Evolutionary conservation across 371 early-diverging fungal genomes (phyloP), one percentile per base, ranked within the genome.

Genomic region (Capillidium heterosporum): DNA sequence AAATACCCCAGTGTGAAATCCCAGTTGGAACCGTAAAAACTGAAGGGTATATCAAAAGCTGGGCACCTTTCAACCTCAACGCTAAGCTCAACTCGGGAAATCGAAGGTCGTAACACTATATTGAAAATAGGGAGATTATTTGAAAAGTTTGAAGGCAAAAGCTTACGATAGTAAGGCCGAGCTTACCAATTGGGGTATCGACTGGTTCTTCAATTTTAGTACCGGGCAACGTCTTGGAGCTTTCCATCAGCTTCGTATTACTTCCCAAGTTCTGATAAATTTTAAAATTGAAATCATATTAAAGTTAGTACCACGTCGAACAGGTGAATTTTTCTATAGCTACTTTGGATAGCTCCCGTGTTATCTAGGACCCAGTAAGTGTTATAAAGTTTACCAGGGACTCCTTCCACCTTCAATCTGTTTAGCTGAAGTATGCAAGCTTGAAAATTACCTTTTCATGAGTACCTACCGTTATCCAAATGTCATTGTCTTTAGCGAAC

Each of bases 11-110:
- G 64, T 90, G 91, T 21, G 89, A 85, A 54, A 71, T 68, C 1
- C 91, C 91, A 1, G 91, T 91, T 48, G 73, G 71, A 50, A 82
- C 59, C 0, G 91, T 89, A 61, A 91, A 91, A 0, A 87, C 91
- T n/a, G 85, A 82, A 19, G 91, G 89, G 60, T 73, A 91, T 13
- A 85, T 75, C 24, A 91, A 60, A 17, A 86, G 67, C 46, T 89
- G 75, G 3, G 87, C 84, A 0, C 86, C 85, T 19, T 66, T 65
- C 29, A 59, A 61, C 8, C 84, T 67, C 43, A 85, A 72, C 0
- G 61, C 60, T 44, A 75, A 62, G 0, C 85, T 71, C 52, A 81
- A 40, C 56, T 88, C 86, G 0, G 89, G 76, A 63, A 89, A 91
- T 23, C 91, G 73, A 50, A 91, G 48, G 62, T 91, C 91, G 59